A percentile compares a stretch with the other conserved stretches of the same genome.
These are phyloP conservation scores for Crithidia mellificae DNA, from an alignment of 208 protist genomes.

Conservation along the genomic window DNA sequence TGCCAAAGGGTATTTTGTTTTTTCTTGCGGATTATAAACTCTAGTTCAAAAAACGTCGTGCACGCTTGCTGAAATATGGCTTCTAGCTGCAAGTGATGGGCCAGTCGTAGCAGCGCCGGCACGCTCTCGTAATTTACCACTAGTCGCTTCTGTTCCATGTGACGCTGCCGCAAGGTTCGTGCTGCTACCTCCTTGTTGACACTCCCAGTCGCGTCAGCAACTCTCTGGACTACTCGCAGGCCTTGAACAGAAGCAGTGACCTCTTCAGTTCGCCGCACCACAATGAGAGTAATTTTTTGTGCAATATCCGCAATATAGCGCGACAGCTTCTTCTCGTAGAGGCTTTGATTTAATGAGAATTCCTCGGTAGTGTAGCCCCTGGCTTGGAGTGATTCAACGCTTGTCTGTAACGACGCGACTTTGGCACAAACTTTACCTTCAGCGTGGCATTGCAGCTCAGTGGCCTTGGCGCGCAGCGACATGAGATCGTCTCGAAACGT, in stretches of 20 bases:
- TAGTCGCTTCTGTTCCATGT: constrained; percentile 76
- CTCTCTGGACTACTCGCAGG: constrained; percentile 32
- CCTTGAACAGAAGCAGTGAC: not conserved
- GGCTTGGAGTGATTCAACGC: not conserved
- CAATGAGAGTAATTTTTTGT: constrained; percentile 36
- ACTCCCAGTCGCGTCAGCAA: constrained; percentile 47
- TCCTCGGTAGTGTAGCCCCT: constrained; percentile 5
- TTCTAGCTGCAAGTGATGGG: constrained; percentile 80
- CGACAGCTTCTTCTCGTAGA: not conserved
- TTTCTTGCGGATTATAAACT: constrained; percentile 37
- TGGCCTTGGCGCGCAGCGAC: constrained; percentile 26
- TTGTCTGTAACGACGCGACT: constrained; percentile 20
- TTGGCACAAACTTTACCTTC: not conserved
- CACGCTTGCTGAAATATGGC: constrained; percentile 68
- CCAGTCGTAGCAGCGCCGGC: constrained; percentile 72
- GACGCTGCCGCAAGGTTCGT: constrained; percentile 52
- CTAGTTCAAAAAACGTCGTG: constrained; percentile 59
- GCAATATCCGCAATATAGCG: constrained; percentile 53
- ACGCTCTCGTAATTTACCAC: constrained; percentile 85
- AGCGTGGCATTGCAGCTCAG: constrained; percentile 36
- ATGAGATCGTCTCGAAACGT: constrained; percentile 35
- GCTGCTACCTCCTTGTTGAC: constrained; percentile 87
- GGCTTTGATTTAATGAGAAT: constrained; percentile 3
- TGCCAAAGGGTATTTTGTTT: constrained; percentile 50
- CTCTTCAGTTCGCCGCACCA: constrained; percentile 36